Percentiles rank a stretch among this genome's conserved stretches.
Evolutionary conservation across 2,329 filamentous ascomycete genomes (phyloP).

Genomic region (Hymenoscyphus infarciens): DNA sequence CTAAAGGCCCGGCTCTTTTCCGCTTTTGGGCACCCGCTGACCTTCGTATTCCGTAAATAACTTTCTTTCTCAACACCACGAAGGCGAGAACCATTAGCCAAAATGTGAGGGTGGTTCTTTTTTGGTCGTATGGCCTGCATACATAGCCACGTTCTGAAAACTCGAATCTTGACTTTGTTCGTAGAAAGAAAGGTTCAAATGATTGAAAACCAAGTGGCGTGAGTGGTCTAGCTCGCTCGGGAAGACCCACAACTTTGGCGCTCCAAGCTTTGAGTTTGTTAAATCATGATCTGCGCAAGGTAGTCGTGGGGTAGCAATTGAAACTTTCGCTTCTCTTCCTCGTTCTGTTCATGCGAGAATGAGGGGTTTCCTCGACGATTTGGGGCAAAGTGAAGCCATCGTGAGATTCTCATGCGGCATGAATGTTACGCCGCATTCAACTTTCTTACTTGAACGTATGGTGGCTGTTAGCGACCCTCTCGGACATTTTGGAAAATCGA

Average conservation of each 20-base stretch:
- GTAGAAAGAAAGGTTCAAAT: background rate
- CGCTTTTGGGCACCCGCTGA: background rate
- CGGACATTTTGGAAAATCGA: too few relatives aligned
- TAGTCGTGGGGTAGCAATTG: background rate
- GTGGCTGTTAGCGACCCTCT: too few relatives aligned
- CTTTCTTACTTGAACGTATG: conserved; percentile 1
- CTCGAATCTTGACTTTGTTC: background rate
- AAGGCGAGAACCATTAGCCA: too few relatives aligned
- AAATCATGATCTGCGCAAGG: background rate
- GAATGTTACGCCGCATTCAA: background rate
- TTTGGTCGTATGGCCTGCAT: background rate
- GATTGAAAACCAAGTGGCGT: background rate
- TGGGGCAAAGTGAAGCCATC: background rate
- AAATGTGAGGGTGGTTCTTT: too few relatives aligned
- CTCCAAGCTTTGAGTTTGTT: background rate
- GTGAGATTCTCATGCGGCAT: background rate
- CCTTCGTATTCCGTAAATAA: background rate
- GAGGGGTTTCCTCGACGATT: background rate
- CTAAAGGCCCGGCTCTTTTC: background rate
- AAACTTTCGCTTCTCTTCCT: background rate
- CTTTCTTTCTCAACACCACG: background rate
- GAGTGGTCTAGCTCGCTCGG: background rate
- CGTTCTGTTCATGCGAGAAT: background rate
- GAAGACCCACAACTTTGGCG: background rate
- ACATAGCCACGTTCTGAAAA: background rate